Evolutionary conservation across 202 grass and related monocot genomes (phyloP), one percentile per base, ranked within the genome.

Genomic region (Elaeis oleifera): DNA sequence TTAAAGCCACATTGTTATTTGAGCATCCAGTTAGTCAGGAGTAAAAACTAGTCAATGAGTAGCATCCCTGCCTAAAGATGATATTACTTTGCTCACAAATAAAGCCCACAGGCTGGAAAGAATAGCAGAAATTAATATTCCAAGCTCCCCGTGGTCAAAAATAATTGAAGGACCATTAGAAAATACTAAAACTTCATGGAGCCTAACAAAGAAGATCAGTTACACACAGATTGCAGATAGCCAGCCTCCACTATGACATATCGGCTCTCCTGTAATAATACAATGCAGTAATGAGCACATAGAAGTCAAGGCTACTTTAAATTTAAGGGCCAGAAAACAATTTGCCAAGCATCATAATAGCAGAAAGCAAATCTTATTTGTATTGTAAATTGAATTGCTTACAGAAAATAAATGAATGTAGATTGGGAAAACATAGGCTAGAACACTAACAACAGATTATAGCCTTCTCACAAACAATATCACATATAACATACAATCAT

Each of bases 81-180:
- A 89, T 39, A 75, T 91, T 97, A 79, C 88, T 97, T 77, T 85
- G 78, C 82, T 97, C 92, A 51, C 84, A 71, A 80, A 97, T 97
- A 71, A 66, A 86, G 55, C 74, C 92, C 67, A 84, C 79, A 60
- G 84, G 82, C 92, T 97, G 77, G 56, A 28, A 77, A 72, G 13
- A 52, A 84, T 31, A 62, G 63, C 62, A 81, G 26, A 82, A 74
- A 27, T 73, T 31, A 80, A 44, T 19, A 8, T 44, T 44, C 5
- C 64, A 63, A 59, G 67, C 19, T 56, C 8, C 53, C 31, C 32
- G 3, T 71, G 15, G 54, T 56, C 3, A 18, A 53, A 56, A 23
- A 28, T 22, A 13, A 68, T 56, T 56, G 1, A 39, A 53, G 27
- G 50, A 56, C 4, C 60, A 58, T 15, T 17, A 20, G 20, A 72